These are phyloP conservation scores for Fusarium sp. DNA, from an alignment of 2,329 filamentous ascomycete species.

Conservation along the genomic window DNA sequence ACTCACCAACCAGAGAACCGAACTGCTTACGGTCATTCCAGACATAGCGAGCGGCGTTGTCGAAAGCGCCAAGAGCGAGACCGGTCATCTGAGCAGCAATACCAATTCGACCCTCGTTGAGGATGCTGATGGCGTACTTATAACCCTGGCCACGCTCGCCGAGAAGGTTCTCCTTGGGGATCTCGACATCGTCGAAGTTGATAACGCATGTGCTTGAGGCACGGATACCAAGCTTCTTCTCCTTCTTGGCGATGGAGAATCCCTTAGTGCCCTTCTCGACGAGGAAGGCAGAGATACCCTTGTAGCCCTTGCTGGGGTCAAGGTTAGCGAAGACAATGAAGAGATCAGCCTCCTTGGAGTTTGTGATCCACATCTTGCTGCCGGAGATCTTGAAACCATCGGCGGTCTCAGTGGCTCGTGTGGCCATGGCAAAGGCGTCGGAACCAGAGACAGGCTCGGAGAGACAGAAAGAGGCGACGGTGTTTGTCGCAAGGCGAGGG, in stretches of 20 bases:
- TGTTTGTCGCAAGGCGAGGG: constrained; percentile 88
- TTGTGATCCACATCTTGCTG: constrained; percentile 99
- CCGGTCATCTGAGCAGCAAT: constrained; percentile 99
- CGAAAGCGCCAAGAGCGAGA: constrained; percentile 91
- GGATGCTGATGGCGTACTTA: constrained; percentile 93
- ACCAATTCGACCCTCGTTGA: constrained; percentile 97
- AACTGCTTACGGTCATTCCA: constrained; percentile 99
- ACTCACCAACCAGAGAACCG: constrained; percentile 90
- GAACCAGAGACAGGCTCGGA: constrained; percentile 94
- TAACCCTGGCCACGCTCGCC: constrained; percentile 93
- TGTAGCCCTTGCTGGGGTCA: constrained; percentile 91
- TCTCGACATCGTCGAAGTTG: constrained; percentile 95
- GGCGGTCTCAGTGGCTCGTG: constrained; percentile 85
- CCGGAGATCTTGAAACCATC: constrained; percentile 89
- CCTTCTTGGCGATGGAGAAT: constrained; percentile 98
- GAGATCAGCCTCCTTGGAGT: constrained; percentile 90
- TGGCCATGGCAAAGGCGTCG: constrained; percentile 94
- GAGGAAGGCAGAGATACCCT: constrained; percentile 95
- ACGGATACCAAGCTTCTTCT: constrained; percentile 98
- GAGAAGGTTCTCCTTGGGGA: constrained; percentile 88
- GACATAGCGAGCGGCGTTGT: constrained; percentile 91
- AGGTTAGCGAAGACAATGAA: constrained; percentile 99
- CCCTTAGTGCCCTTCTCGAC: constrained; percentile 90
- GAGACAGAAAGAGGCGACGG: constrained; percentile 91
- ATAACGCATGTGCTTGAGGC: constrained; percentile 97